Base-by-base conservation (phyloP, 257 asterid genomes). In the Forsythia suspensa region DNA sequence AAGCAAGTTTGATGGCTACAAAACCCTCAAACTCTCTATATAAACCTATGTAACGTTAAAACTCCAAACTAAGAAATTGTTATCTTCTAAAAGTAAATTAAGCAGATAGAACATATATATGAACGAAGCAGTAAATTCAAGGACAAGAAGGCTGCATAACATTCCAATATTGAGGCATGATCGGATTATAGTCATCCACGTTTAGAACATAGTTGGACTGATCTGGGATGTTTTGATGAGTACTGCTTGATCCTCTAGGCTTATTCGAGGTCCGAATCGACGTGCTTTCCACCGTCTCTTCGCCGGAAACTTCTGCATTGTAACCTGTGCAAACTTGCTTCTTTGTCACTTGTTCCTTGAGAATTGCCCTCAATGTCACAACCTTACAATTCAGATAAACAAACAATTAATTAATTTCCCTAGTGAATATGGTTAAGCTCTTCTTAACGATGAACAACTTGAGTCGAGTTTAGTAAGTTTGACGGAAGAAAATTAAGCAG, bases 251-350 rank as follows among this genome's bases (percentile, higher is more conserved):
- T 8, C 43, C 77, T 44, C 81, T 55, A n/a, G 75, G 69, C 76
- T 80, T 84, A 42, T 76, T 80, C 0, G 85, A 82, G 85, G 79
- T 81, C 0, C 84, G 92, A 57, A 89, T 85, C 20, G 87, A 86
- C 3, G 92, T 90, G 88, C 97, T 92, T 59, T 92, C 97, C 3
- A 90, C 92, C 0, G 95, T 92, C 67, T 89, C 97, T 67, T 90
- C 94, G 0, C 92, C 96, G 0, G 96, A 89, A 0, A 89, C 77
- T 66, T 90, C 93, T 29, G 92, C 70, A 63, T 9, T 89, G 66
- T 84, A 82, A 7, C 87, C 88, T 8, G 85, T 75, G 12, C 92
- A 90, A 3, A 73, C 87, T 78, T 89, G 90, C 61, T 90, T 92
- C 65, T 82, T 85, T 4, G 73, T 84, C 10, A 80, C 85, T 82